Base-by-base conservation (phyloP, 2,329 filamentous ascomycete species). In the Cordyceps cateniannulata region DNA sequence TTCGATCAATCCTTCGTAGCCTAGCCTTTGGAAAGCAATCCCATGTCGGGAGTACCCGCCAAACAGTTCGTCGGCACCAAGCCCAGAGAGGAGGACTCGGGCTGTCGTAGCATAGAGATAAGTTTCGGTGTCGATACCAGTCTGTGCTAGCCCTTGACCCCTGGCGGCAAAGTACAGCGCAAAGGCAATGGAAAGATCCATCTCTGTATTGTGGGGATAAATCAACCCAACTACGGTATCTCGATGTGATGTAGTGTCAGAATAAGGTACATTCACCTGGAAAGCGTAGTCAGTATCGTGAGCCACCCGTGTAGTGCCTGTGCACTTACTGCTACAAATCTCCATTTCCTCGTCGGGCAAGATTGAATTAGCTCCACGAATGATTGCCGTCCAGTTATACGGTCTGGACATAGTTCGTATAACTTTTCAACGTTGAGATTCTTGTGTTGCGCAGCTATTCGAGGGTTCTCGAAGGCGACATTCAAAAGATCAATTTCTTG, bases 41-140 rank as follows among this genome's bases (percentile, higher is more conserved):
- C 85, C 83, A 68, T 99, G 95, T 8, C 96, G 86, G 10, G 85
- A 86, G 71, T 99, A 99, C 8, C 95, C 95, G 18, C 90, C 95
- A 70, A 99, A 98, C 1, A 99, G 83, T 75, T 99, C 95, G 69
- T 99, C 95, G 1, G 96, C 96, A 1, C 96, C 95, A 1, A 99
- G 83, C 0, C 95, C 96, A 0, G 95, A 98, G 0, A 99, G 79
- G 1, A 99, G 82, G 0, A 97, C 91, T 35, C 91, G 86, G 1
- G 93, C 90, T 0, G 86, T 78, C 0, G 90, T 92, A 10, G 76
- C 80, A 69, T 92, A 93, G 0, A 71, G 65, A 5, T 66, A 49
- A 0, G 67, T 60, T 3, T 71, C 66, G n/a, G 67, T 62, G 27
- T 68, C 64, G 2, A 62, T 62, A 38, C 66, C 62, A 14, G 65